These are phyloP conservation scores for Mycena sanguinolenta DNA, from an alignment of 768 basidiomycete species.

Conservation along the genomic window DNA sequence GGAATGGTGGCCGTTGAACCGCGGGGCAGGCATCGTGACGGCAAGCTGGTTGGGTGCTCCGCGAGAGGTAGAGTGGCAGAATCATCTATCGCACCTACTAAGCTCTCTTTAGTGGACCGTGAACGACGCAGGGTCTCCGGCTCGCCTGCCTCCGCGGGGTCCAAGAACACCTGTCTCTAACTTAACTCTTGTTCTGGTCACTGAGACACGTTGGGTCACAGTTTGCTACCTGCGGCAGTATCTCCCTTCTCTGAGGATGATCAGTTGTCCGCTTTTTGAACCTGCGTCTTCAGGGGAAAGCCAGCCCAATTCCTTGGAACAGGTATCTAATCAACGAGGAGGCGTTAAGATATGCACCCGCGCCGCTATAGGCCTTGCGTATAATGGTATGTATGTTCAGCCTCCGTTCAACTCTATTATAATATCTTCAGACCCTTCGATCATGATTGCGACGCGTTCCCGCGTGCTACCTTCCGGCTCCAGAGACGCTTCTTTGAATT, in stretches of 20 bases:
- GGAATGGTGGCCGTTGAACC: constrained; percentile 67
- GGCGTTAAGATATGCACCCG: constrained; percentile 63
- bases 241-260: constrained; percentile 55
- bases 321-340: constrained; percentile 48
- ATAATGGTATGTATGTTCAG: constrained; percentile 62
- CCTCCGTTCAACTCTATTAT: constrained; percentile 1
- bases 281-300: constrained; percentile 53
- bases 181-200: constrained; percentile 73
- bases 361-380: constrained; percentile 72
- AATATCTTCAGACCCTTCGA: constrained; percentile 59
- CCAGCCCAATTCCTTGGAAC: constrained; percentile 46
- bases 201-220: constrained; percentile 70
- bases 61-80: constrained; percentile 64
- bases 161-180: constrained; percentile 66
- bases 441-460: constrained; percentile 76
- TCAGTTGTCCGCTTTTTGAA: constrained; percentile 64
- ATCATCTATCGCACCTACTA: not conserved
- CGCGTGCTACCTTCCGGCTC: constrained; percentile 57
- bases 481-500: constrained; percentile 46
- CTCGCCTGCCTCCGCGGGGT: constrained; percentile 71
- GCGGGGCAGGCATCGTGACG: constrained; percentile 69
- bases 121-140: constrained; percentile 57
- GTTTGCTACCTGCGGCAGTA: constrained; percentile 68
- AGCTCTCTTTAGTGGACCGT: constrained; percentile 64
- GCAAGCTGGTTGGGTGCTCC: constrained; percentile 72